Evolutionary conservation across 805 yeast species (phyloP).

Genomic region (Yamadazyma paraphyllophila): DNA sequence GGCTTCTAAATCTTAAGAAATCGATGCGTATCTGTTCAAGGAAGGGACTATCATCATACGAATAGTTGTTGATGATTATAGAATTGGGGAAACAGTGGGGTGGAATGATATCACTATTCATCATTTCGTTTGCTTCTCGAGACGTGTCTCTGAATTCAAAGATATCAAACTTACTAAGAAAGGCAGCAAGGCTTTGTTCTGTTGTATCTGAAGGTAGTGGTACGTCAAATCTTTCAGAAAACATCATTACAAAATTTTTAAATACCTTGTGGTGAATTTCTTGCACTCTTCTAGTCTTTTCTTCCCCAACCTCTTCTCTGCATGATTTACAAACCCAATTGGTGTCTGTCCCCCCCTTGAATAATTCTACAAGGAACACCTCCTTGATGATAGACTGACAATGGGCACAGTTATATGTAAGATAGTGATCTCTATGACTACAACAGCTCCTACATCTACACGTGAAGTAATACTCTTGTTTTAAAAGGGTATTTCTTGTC

Average conservation of each 20-base stretch:
- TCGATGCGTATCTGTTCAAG: background rate
- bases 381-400: slow-evolving; percentile 16
- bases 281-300: background rate
- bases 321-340: slow-evolving; percentile 1
- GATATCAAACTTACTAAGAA: background rate
- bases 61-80: background rate
- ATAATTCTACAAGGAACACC: slow-evolving; percentile 4
- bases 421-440: slow-evolving; percentile 21
- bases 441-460: slow-evolving; percentile 33
- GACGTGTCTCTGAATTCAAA: background rate
- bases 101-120: background rate
- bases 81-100: background rate
- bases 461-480: slow-evolving; percentile 26
- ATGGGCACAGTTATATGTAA: slow-evolving; percentile 22
- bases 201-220: background rate
- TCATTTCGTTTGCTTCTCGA: background rate
- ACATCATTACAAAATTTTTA: background rate
- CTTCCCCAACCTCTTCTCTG: background rate
- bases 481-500: slow-evolving; percentile 23
- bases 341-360: slow-evolving; percentile 1
- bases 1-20: background rate
- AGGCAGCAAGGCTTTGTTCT: background rate
- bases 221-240: background rate
- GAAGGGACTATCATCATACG: background rate
- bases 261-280: background rate